Evolutionary conservation across 352 stramenopile genomes (phyloP), one percentile per base, ranked within the genome.

Genomic region (Globisporangium abappressorium): DNA sequence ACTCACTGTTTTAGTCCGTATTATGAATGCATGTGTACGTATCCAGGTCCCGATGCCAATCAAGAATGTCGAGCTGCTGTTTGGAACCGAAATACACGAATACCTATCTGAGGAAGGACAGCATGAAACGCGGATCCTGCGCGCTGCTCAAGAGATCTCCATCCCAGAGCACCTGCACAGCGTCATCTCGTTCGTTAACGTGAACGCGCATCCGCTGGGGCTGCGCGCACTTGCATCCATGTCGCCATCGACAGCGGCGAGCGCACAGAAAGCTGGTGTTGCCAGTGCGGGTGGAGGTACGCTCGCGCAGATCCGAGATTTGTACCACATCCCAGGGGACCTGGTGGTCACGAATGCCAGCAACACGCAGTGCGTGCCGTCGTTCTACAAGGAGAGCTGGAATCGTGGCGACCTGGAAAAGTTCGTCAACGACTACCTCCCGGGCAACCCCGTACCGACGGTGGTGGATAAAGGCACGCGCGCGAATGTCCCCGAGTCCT

Each of bases 321-420:
- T 74, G 8, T 95, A 95, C 64, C 70, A 73, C 26, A 93, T 95
- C 28, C 83, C 88, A 3, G 71, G 81, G 46, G 70, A 90, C 18
- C 77, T 94, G 9, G 77, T 90, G 20, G 82, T 83, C 36, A 90
- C 82, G 12, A 94, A 95, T 41, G 56, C 73, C 3, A 76, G 57
- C 47, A 93, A 86, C 56, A 70, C 75, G 18, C 88, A 95, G 67
- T 76, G 71, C 9, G 68, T 93, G 9, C 82, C 88, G 33, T 93
- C 87, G 18, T 95, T 95, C 59, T 95, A 93, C 74, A 68, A 79
- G 4, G 88, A 95, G 57, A 78, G 73, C 7, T 95, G 80, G 63
- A 82, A 73, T 49, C 76, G 74, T 0, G 61, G 70, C 2, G 88
- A 95, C 62, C 71, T 95, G 28, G 41, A 74, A 18, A 69, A 64